phyloP scores from a whole-genome alignment of 371 early-diverging fungal species.

The Apophysomyces ossiformis region DNA sequence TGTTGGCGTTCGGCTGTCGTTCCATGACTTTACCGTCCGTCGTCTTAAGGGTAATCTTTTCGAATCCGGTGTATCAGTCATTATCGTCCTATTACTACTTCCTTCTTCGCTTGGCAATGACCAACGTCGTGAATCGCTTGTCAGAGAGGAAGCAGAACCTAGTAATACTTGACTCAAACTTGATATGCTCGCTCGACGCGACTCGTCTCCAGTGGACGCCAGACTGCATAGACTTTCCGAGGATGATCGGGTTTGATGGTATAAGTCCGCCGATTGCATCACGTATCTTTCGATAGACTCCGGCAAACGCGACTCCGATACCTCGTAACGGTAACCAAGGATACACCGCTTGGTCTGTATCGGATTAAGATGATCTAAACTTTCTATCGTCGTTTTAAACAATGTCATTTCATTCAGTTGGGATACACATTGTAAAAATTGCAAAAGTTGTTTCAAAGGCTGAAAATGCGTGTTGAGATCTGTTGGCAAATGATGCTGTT shows the following conservation, averaged over 20 bases:
- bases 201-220: conserved; percentile 5
- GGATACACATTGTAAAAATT: conserved; percentile 81
- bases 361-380: conserved; percentile 63
- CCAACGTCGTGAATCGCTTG: no score
- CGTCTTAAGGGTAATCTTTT: neutral
- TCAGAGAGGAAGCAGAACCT: neutral
- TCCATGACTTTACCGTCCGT: neutral
- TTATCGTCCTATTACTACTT: no score
- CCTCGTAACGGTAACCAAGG: conserved; percentile 85
- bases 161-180: conserved; percentile 4
- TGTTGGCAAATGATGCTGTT: conserved; percentile 48
- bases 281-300: conserved; percentile 70
- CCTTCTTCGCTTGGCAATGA: neutral
- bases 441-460: conserved; percentile 76
- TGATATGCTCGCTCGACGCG: conserved; percentile 7
- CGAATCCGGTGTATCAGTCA: neutral
- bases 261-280: conserved; percentile 46
- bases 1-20: conserved; percentile 5
- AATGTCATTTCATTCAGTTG: conserved; percentile 64
- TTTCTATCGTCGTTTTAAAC: conserved; percentile 71
- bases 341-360: conserved; percentile 74
- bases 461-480: conserved; percentile 44
- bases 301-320: conserved; percentile 69
- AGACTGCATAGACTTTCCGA: conserved; percentile 17
- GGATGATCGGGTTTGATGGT: conserved; percentile 40